A percentile compares a stretch with the other conserved stretches of the same genome.
Conservation (phyloP, 176 grass and related monocot genomes). For the Oryza punctata region DNA sequence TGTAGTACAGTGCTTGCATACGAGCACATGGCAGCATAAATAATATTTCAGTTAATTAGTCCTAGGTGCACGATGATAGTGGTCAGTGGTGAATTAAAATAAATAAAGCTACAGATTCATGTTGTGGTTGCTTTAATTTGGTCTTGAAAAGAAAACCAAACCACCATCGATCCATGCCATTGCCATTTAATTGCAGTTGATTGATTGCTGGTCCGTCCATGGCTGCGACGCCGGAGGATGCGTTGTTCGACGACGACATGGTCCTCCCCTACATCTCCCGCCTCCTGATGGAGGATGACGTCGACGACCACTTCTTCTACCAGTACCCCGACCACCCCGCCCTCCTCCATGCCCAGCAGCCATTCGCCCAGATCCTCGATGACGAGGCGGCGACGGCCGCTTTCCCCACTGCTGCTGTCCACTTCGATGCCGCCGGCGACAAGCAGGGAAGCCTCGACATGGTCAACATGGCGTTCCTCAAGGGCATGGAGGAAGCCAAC, state of each 20-base stretch:
- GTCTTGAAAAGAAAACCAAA: too few relatives aligned
- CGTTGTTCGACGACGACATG: conserved; percentile 8
- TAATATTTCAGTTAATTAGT: too few relatives aligned
- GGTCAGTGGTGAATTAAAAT: too few relatives aligned
- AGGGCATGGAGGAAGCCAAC: conserved; percentile 59
- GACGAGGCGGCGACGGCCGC: too few relatives aligned
- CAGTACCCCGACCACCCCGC: conserved; percentile 42
- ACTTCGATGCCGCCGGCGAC: not conserved
- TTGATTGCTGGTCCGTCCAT: too few relatives aligned
- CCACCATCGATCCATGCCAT: too few relatives aligned
- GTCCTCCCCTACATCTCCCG: conserved; percentile 36
- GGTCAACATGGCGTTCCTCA: conserved; percentile 45
- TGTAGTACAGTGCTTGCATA: too few relatives aligned
- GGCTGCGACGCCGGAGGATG: not conserved
- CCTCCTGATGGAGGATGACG: conserved; percentile 48
- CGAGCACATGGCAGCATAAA: too few relatives aligned
- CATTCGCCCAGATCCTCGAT: conserved; percentile 36
- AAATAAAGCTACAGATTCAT: not conserved
- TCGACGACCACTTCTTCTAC: conserved; percentile 31
- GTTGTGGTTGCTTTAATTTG: too few relatives aligned
- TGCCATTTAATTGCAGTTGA: too few relatives aligned
- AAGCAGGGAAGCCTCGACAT: not conserved
- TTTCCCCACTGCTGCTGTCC: not conserved
- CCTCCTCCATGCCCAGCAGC: conserved; percentile 31
- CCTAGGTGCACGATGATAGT: too few relatives aligned